phyloP scores from a whole-genome alignment of 306 rosid species.

The Gleditsia sinensis region DNA sequence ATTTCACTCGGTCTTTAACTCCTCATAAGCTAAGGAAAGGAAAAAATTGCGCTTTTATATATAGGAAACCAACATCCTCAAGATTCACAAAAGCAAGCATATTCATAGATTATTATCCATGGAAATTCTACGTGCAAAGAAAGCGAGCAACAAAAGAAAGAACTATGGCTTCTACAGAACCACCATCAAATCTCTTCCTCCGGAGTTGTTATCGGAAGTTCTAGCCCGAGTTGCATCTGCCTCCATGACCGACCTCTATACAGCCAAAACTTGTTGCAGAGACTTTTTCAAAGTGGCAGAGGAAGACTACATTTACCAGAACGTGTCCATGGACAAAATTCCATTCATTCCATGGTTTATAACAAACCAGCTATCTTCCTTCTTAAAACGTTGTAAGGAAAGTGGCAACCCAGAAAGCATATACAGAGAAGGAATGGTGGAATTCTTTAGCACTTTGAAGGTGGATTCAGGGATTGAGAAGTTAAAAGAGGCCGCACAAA shows the following conservation, averaged over 20 bases:
- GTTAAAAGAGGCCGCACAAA: conserved; percentile 27
- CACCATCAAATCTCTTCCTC: conserved; percentile 29
- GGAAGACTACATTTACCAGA: conserved; percentile 34
- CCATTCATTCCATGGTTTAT: conserved; percentile 34
- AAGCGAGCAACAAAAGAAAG: too few species aligned
- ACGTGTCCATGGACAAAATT: conserved; percentile 6
- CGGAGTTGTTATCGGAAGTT: conserved; percentile 35
- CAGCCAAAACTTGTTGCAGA: background rate
- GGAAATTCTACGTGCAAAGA: too few species aligned
- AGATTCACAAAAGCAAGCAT: too few species aligned
- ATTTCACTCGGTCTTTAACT: too few species aligned
- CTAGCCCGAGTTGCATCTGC: conserved; percentile 26
- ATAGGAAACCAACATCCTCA: too few species aligned
- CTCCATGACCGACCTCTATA: conserved; percentile 31
- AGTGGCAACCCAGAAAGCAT: conserved; percentile 32
- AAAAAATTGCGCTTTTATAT: too few species aligned
- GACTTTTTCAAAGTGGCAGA: background rate
- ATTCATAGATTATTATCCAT: too few species aligned
- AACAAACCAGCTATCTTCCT: background rate
- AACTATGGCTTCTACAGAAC: background rate
- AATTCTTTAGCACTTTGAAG: background rate
- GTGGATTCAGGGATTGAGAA: conserved; percentile 12
- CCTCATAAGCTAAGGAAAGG: too few species aligned
- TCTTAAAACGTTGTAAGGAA: conserved; percentile 30
- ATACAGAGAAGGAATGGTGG: conserved; percentile 41